phyloP scores from a whole-genome alignment of 495 filamentous ascomycete species.

The Trichoderma virens region DNA sequence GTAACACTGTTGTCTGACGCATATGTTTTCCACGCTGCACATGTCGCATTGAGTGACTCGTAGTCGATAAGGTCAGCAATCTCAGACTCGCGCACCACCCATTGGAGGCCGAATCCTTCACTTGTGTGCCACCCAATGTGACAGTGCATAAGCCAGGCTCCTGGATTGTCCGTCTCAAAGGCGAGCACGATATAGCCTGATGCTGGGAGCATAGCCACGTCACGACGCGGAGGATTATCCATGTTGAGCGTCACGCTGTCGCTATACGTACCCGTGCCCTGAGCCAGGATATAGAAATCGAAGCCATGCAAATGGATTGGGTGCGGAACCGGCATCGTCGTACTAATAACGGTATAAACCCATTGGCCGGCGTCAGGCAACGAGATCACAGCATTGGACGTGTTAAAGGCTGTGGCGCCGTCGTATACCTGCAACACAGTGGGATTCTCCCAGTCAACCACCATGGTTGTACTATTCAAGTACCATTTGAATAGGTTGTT shows the following conservation, averaged over 20 bases:
- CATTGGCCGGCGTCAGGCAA: conserved; percentile 14
- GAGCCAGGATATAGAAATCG: conserved; percentile 49
- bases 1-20: conserved; percentile 11
- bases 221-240: conserved; percentile 28
- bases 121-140: conserved; percentile 46
- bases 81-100: conserved; percentile 29
- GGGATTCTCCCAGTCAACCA: conserved; percentile 15
- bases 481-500: not conserved
- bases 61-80: not conserved
- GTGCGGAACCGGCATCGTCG: conserved; percentile 24
- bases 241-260: conserved; percentile 23
- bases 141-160: conserved; percentile 41
- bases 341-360: conserved; percentile 14
- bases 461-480: conserved; percentile 1
- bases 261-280: conserved; percentile 27
- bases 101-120: conserved; percentile 37
- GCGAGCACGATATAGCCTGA: conserved; percentile 31
- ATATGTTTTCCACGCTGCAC: conserved; percentile 24
- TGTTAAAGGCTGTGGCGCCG: conserved; percentile 9
- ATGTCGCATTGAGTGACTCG: conserved; percentile 20
- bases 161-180: conserved; percentile 40
- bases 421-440: conserved; percentile 16
- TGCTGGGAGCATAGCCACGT: conserved; percentile 34
- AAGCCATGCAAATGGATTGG: conserved; percentile 54
- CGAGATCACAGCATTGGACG: conserved; percentile 11